Percentiles rank a stretch among this genome's conserved stretches.
Conservation (phyloP, 75 land plant genomes). For the Pinus tabuliformis region DNA sequence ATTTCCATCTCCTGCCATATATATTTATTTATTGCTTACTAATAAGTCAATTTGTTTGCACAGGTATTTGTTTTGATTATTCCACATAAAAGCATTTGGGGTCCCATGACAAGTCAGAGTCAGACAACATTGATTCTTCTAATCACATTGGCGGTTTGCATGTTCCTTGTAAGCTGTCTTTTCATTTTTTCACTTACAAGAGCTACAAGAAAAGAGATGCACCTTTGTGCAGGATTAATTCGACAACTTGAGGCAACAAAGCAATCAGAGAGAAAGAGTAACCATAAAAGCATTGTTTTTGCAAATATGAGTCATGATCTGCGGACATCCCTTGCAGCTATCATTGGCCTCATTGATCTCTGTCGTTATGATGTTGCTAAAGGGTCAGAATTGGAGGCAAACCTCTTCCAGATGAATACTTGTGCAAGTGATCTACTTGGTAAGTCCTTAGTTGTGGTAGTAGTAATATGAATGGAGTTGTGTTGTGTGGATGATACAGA, state of each 20-base stretch:
- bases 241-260: conserved; percentile 72
- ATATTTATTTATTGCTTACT: neutral
- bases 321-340: conserved; percentile 63
- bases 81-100: conserved; percentile 26
- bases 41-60: conserved; percentile 1
- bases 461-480: neutral
- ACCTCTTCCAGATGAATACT: conserved; percentile 57
- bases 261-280: conserved; percentile 71
- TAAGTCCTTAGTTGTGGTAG: conserved; percentile 15
- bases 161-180: conserved; percentile 15
- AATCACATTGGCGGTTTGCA: conserved; percentile 9
- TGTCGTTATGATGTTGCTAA: conserved; percentile 29
- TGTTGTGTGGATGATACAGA: neutral
- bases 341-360: conserved; percentile 66
- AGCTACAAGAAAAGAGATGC: conserved; percentile 35
- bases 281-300: conserved; percentile 67
- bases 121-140: conserved; percentile 23
- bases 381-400: conserved; percentile 49
- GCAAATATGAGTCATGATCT: conserved; percentile 79
- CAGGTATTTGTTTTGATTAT: conserved; percentile 46
- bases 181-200: conserved; percentile 24
- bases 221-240: conserved; percentile 35
- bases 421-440: conserved; percentile 73
- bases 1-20: neutral
- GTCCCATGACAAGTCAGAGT: conserved; percentile 14